Evolutionary conservation across 805 yeast genomes (phyloP).

Genomic region (Starmerella roubikii): DNA sequence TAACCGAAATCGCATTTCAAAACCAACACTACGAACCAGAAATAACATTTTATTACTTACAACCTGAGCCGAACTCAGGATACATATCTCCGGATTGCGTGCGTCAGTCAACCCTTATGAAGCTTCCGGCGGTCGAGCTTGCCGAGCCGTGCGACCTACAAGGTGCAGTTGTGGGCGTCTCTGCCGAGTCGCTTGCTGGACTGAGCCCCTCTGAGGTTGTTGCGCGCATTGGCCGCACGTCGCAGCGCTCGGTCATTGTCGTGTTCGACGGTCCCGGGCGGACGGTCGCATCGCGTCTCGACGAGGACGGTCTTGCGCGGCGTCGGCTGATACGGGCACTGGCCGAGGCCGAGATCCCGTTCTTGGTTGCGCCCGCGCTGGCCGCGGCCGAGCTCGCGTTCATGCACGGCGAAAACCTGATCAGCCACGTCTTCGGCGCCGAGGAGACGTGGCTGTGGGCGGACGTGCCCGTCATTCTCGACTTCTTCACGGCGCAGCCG

Average conservation of each 20-base stretch:
- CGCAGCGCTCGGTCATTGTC: constrained; percentile 11
- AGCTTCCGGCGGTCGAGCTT: too few species aligned
- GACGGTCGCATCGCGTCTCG: constrained; percentile 6
- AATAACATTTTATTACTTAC: too few species aligned
- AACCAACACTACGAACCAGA: too few species aligned
- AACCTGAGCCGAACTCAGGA: too few species aligned
- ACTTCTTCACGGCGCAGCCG: constrained; percentile 51
- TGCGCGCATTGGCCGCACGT: constrained; percentile 11
- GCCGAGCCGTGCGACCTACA: constrained; percentile 13
- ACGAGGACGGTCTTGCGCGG: constrained; percentile 11
- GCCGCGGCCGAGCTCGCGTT: constrained; percentile 73
- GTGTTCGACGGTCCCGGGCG: constrained; percentile 21
- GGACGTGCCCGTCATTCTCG: constrained; percentile 56
- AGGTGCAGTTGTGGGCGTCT: constrained; percentile 16
- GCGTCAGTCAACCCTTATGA: too few species aligned
- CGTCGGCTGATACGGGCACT: constrained; percentile 39
- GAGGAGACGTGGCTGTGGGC: constrained; percentile 56
- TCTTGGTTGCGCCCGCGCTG: constrained; percentile 66
- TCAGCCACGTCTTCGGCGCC: constrained; percentile 74
- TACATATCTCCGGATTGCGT: too few species aligned
- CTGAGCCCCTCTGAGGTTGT: constrained; percentile 12
- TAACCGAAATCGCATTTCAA: too few species aligned
- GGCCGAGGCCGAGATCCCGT: constrained; percentile 43
- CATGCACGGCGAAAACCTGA: constrained; percentile 37
- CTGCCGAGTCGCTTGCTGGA: constrained; percentile 15